Evolutionary conservation across 768 basidiomycete genomes (phyloP).

Genomic region (Filobasidium floriforme): DNA sequence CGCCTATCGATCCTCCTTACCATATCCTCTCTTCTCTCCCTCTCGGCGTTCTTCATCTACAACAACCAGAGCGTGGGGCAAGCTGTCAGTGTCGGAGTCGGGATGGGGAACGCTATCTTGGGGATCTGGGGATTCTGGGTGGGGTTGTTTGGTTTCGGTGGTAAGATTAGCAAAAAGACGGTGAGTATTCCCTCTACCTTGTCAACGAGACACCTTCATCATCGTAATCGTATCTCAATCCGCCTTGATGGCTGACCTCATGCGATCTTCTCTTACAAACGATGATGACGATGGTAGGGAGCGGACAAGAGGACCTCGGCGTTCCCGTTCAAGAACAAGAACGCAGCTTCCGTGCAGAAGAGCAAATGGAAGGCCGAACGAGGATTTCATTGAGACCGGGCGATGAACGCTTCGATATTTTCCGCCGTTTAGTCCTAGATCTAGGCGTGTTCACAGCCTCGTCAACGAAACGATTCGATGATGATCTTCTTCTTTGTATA

Average conservation of each 20-base stretch:
- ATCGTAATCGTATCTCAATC: too few relatives aligned
- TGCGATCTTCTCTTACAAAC: not conserved
- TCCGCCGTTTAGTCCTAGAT: too few relatives aligned
- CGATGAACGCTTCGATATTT: too few relatives aligned
- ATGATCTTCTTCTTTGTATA: too few relatives aligned
- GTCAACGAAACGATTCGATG: too few relatives aligned
- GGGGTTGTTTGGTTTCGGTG: slow-evolving; percentile 34
- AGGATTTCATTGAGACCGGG: not conserved
- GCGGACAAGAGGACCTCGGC: slow-evolving; percentile 73
- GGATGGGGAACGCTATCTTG: slow-evolving; percentile 31
- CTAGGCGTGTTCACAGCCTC: too few relatives aligned
- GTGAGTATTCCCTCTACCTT: slow-evolving; percentile 13
- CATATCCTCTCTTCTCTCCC: slow-evolving; percentile 29
- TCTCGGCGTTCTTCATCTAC: slow-evolving; percentile 28
- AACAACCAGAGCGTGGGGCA: slow-evolving; percentile 31
- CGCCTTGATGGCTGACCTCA: not conserved
- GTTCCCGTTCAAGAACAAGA: slow-evolving; percentile 70
- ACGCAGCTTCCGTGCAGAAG: slow-evolving; percentile 58
- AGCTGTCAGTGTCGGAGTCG: slow-evolving; percentile 32
- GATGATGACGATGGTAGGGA: slow-evolving; percentile 45
- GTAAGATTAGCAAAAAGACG: slow-evolving; percentile 19
- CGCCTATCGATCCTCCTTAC: slow-evolving; percentile 32
- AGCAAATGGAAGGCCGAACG: slow-evolving; percentile 50
- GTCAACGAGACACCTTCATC: too few relatives aligned
- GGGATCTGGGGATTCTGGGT: slow-evolving; percentile 45